Conservation (phyloP, 306 rosid genomes). For the Delonix regia region DNA sequence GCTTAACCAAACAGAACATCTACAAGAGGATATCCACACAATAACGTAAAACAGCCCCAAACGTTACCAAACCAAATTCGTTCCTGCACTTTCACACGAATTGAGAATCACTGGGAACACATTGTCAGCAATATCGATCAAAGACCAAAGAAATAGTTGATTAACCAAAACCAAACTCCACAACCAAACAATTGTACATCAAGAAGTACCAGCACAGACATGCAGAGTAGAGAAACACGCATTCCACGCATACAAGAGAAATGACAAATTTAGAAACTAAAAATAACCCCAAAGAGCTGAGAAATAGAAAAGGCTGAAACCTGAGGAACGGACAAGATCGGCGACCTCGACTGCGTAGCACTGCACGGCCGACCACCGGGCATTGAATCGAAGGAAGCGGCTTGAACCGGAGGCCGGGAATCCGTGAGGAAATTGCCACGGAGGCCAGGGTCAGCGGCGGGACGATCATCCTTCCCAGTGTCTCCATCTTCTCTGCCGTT, state of each 20-base stretch:
- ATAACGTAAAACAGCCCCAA: not conserved
- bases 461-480: not conserved
- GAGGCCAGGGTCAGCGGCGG: not conserved
- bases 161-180: not conserved
- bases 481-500: slow-evolving; percentile 11
- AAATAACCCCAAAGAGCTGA: not conserved
- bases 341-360: not conserved
- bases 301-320: not conserved
- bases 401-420: not conserved
- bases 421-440: not conserved
- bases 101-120: not conserved
- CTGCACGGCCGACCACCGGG: not conserved
- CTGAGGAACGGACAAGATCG: slow-evolving; percentile 19
- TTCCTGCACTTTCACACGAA: not conserved
- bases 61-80: not conserved
- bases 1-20: slow-evolving; percentile 1
- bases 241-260: not conserved
- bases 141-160: not conserved
- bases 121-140: not conserved
- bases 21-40: not conserved
- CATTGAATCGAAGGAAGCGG: not conserved
- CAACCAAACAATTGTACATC: not conserved
- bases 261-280: not conserved
- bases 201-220: not conserved
- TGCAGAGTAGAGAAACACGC: not conserved